These are phyloP conservation scores for Hericium coralloides DNA, from an alignment of 768 basidiomycete species.

Conservation along the genomic window DNA sequence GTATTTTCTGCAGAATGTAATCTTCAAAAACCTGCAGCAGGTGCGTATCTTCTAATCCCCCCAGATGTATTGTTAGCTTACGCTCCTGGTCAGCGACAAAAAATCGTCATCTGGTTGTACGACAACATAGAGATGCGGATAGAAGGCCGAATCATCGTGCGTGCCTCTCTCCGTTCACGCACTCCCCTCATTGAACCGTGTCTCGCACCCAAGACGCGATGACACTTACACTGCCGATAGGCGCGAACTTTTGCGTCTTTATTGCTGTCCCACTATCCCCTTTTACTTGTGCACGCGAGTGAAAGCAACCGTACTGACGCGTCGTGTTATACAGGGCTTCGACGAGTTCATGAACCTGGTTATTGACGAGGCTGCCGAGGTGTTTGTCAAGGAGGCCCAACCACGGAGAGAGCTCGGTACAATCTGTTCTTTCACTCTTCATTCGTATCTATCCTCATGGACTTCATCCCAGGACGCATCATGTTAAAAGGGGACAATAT, in stretches of 20 bases:
- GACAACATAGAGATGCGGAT: constrained; percentile 97
- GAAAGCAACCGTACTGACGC: constrained; percentile 5
- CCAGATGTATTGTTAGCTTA: constrained; percentile 3
- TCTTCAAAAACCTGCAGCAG: constrained; percentile 95
- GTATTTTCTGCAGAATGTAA: constrained; percentile 62
- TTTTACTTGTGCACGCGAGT: not conserved
- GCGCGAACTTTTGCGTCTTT: not conserved
- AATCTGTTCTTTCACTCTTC: constrained; percentile 15
- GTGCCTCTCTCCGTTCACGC: constrained; percentile 29
- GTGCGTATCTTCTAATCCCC: constrained; percentile 27
- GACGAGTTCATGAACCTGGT: constrained; percentile 99
- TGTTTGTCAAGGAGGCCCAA: constrained; percentile 85
- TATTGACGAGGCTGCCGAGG: constrained; percentile 87
- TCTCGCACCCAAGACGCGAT: constrained; percentile 28
- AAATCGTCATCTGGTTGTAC: constrained; percentile 90
- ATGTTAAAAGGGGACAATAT: constrained; percentile 97
- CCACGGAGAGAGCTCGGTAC: constrained; percentile 77
- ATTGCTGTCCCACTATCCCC: constrained; percentile 1
- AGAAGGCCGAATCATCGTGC: constrained; percentile 90
- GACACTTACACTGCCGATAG: constrained; percentile 3
- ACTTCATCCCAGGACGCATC: constrained; percentile 63
- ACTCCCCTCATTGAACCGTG: constrained; percentile 31
- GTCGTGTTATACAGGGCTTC: constrained; percentile 62
- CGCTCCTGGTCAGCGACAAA: constrained; percentile 47
- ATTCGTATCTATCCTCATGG: not conserved